Base-by-base conservation (phyloP, 1,284 basidiomycete species). In the Schizophyllum amplum region DNA sequence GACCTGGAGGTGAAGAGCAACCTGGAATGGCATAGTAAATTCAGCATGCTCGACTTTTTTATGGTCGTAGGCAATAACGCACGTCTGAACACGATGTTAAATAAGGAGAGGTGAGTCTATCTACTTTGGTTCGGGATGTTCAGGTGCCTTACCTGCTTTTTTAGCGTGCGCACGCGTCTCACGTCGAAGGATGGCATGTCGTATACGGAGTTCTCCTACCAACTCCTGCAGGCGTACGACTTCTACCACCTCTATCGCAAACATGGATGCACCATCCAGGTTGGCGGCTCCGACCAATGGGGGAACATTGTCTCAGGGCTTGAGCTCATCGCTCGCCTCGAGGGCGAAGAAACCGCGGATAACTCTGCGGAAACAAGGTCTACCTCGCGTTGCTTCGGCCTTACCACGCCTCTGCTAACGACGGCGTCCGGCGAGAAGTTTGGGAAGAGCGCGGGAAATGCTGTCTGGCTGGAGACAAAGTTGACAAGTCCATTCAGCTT, bases 211-310 rank as follows among this genome's bases (percentile, higher is more conserved):
- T 98, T 99, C 72, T 87, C 88, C 4, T 99, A 99, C 69, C 96
- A 99, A 68, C 84, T 99, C 23, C 79, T 99, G 11, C 97, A 99
- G 74, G 97, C 94, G 1, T 92, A 94, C 71, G 97, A 99, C 71
- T 99, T 98, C 72, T 81, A 87, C 60, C 75, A 87, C 60, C 79
- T 99, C 1, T 78, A 95, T 71, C 75, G 76, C 61, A 69, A 78
- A 24, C 76, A 82, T 53, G 75, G 75, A 0, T 98, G 96, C 70
- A 84, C 84, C 1, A 80, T 98, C 50, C 97, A 99, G 71, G 73
- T 99, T 48, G 97, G 97, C 52, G 97, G 97, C 3, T 94, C 91
- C 0, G 97, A 99, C 70, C 97, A 99, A 70, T 95, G 95, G 87
- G 96, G 97, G n/a, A 99, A 99, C 69, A 98, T 99, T 61, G 75